Evolutionary conservation across 176 grass and related monocot genomes (phyloP).

Genomic region (Dendrocalamus sinicus): DNA sequence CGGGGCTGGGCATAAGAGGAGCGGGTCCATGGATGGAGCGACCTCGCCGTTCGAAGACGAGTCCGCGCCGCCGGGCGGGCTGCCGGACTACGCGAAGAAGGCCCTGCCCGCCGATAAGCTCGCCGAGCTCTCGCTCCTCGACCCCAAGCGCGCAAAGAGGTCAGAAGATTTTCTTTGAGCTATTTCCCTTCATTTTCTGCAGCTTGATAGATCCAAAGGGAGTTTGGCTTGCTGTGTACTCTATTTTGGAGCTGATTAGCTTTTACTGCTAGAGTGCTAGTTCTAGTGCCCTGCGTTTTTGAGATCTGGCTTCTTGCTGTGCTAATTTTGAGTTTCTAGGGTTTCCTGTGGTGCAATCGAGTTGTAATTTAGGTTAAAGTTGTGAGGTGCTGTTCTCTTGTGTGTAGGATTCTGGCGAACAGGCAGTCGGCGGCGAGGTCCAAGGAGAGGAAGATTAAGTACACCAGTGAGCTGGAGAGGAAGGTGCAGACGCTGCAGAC

Average conservation of each 20-base stretch:
- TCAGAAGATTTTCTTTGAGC: not conserved
- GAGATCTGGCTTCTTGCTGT: constrained; percentile 1
- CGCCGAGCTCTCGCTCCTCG: constrained; percentile 76
- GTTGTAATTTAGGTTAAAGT: not conserved
- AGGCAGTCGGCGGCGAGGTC: constrained; percentile 88
- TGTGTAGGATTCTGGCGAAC: constrained; percentile 94
- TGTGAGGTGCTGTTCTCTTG: not conserved
- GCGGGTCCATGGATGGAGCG: constrained; percentile 82
- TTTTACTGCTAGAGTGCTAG: not conserved
- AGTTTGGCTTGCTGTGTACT: not conserved
- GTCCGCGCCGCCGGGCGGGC: constrained; percentile 43
- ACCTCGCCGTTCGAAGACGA: constrained; percentile 78
- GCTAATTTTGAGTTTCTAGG: constrained; percentile 1
- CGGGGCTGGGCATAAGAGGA: constrained; percentile 64
- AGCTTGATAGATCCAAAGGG: not conserved
- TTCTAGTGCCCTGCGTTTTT: not conserved
- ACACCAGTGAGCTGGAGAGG: constrained; percentile 89
- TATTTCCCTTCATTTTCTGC: not conserved
- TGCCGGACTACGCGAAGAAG: constrained; percentile 91
- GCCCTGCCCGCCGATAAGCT: constrained; percentile 76
- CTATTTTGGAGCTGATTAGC: not conserved
- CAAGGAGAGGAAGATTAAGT: constrained; percentile 96
- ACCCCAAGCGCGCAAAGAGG: constrained; percentile 98
- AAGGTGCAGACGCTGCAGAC: constrained; percentile 99
- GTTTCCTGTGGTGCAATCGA: not conserved